Evolutionary conservation across 371 early-diverging fungal species (phyloP).

Genomic region (Syncephalastrum contaminatum): DNA sequence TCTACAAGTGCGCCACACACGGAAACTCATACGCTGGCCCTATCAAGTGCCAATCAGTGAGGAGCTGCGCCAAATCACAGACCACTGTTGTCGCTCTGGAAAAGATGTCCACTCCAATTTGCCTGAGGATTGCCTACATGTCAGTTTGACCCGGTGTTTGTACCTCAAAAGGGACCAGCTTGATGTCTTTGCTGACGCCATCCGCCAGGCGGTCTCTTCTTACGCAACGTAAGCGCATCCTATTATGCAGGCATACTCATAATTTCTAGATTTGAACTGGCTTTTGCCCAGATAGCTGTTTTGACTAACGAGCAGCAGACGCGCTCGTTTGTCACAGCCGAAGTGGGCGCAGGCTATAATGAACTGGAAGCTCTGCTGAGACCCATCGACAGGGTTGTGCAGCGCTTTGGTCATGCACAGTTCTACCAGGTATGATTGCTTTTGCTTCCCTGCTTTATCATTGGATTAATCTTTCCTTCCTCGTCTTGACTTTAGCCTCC

Average conservation of each 20-base stretch:
- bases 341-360: conserved; percentile 45
- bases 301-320: conserved; percentile 45
- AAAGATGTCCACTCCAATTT: conserved; percentile 2
- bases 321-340: conserved; percentile 41
- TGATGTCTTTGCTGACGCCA: conserved; percentile 17
- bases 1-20: too few species aligned
- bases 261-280: conserved; percentile 20
- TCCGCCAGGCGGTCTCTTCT: conserved; percentile 6
- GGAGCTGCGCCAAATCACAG: conserved; percentile 11
- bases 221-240: conserved; percentile 1
- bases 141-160: conserved; percentile 37
- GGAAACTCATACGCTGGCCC: background rate
- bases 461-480: background rate
- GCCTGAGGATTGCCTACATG: conserved; percentile 20
- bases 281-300: conserved; percentile 35
- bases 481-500: conserved; percentile 28
- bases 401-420: conserved; percentile 17
- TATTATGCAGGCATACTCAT: background rate
- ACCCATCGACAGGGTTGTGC: conserved; percentile 25
- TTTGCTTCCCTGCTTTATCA: background rate
- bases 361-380: conserved; percentile 26
- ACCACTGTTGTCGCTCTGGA: background rate
- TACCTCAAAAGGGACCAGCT: conserved; percentile 39
- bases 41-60: conserved; percentile 7
- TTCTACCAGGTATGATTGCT: conserved; percentile 39